A percentile compares a stretch with the other conserved stretches of the same genome.
phyloP scores from a whole-genome alignment of 176 grass and related monocot genomes.

The Urochloa ruziziensis region DNA sequence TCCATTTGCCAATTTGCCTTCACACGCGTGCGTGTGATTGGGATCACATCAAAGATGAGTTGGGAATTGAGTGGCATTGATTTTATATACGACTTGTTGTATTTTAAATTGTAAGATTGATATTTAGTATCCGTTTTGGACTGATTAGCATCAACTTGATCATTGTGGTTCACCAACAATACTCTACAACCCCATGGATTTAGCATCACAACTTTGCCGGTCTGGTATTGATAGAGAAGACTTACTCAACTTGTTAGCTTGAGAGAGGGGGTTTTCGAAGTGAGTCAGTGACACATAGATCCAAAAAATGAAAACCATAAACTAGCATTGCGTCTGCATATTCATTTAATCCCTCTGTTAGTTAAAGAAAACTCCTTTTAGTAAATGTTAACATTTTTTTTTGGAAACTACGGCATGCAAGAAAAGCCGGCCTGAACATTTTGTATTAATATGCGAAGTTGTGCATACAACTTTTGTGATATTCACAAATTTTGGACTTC shows the following conservation, averaged over 20 bases:
- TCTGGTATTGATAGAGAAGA: too few relatives aligned
- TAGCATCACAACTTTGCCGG: too few relatives aligned
- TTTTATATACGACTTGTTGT: neutral
- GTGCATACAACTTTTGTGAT: too few relatives aligned
- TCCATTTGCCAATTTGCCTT: slow-evolving; percentile 3
- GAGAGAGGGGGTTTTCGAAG: neutral
- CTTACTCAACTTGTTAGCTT: neutral
- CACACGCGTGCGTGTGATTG: slow-evolving; percentile 30
- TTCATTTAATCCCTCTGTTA: too few relatives aligned
- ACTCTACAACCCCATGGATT: too few relatives aligned
- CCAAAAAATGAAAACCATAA: neutral
- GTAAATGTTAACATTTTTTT: too few relatives aligned
- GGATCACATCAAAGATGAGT: slow-evolving; percentile 32
- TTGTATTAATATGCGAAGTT: too few relatives aligned
- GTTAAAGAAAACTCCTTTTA: too few relatives aligned
- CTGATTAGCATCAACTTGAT: neutral
- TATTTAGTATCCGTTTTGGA: neutral
- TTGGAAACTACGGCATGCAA: too few relatives aligned
- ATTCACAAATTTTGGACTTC: neutral
- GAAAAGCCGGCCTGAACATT: too few relatives aligned
- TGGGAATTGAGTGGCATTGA: neutral
- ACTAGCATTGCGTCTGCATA: too few relatives aligned
- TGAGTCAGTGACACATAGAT: neutral
- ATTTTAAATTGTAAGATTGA: neutral
- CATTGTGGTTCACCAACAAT: too few relatives aligned